Evolutionary conservation across 2,329 filamentous ascomycete species (phyloP).

Genomic region (Venturia nashicola): DNA sequence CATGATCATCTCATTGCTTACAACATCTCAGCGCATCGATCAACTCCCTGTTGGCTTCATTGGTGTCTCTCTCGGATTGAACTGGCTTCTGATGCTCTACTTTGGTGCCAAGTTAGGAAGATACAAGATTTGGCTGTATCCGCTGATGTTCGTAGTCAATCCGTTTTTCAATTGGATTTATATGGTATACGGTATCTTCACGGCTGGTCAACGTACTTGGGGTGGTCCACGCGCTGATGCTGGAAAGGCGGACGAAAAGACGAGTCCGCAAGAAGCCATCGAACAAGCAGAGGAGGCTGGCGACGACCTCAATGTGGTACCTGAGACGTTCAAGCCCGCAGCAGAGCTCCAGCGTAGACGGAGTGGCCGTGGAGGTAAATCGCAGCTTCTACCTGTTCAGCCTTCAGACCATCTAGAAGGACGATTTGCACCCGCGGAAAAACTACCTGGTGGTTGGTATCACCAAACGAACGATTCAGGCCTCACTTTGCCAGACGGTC

Average conservation of each 20-base stretch:
- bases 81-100: conserved; percentile 93
- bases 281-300: conserved; percentile 66
- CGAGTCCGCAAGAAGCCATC: conserved; percentile 70
- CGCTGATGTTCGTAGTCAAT: conserved; percentile 88
- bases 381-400: conserved; percentile 43
- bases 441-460: conserved; percentile 57
- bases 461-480: conserved; percentile 53
- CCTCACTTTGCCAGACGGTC: conserved; percentile 40
- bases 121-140: conserved; percentile 92
- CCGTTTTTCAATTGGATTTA: conserved; percentile 98
- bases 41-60: conserved; percentile 90
- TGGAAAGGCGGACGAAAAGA: conserved; percentile 61
- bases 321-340: conserved; percentile 62
- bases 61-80: conserved; percentile 78
- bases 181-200: conserved; percentile 95
- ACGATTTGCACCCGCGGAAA: conserved; percentile 61
- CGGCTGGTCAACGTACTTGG: conserved; percentile 89
- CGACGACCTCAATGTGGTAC: conserved; percentile 81
- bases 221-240: conserved; percentile 87
- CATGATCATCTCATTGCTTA: conserved; percentile 75
- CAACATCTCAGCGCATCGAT: conserved; percentile 64
- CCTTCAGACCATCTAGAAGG: conserved; percentile 67
- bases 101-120: conserved; percentile 78
- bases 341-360: conserved; percentile 31
- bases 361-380: background rate